phyloP scores from a whole-genome alignment of 1,139 yeast genomes.

The Wickerhamomyces sp. region DNA sequence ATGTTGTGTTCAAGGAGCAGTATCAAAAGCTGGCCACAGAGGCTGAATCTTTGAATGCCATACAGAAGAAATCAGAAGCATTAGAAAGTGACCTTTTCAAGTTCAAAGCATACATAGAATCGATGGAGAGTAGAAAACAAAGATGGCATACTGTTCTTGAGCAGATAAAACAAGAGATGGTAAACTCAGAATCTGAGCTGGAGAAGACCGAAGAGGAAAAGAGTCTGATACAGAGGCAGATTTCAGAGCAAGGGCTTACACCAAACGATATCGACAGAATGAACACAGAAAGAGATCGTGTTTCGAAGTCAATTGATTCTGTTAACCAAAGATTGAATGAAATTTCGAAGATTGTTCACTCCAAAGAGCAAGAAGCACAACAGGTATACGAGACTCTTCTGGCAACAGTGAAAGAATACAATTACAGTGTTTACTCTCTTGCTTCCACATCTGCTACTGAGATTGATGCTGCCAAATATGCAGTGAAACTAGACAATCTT shows the following conservation, averaged over 20 bases:
- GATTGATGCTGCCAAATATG: slow-evolving; percentile 29
- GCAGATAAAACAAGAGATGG: slow-evolving; percentile 52
- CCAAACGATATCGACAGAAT: slow-evolving; percentile 58
- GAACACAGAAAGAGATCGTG: slow-evolving; percentile 54
- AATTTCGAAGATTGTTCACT: slow-evolving; percentile 32
- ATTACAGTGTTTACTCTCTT: slow-evolving; percentile 46
- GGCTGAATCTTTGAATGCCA: slow-evolving; percentile 36
- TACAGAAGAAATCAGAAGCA: slow-evolving; percentile 56
- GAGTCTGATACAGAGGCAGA: slow-evolving; percentile 38
- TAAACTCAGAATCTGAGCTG: slow-evolving; percentile 40
- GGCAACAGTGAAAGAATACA: slow-evolving; percentile 48
- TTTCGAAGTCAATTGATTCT: slow-evolving; percentile 51
- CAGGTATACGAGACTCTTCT: slow-evolving; percentile 47
- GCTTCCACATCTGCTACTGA: slow-evolving; percentile 24
- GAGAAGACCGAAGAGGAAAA: slow-evolving; percentile 41
- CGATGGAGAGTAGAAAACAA: slow-evolving; percentile 56
- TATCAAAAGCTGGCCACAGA: slow-evolving; percentile 29
- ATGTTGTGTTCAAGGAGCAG: slow-evolving; percentile 29
- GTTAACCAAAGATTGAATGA: slow-evolving; percentile 31
- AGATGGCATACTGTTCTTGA: slow-evolving; percentile 60
- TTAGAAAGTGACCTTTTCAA: slow-evolving; percentile 68
- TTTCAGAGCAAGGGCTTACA: slow-evolving; percentile 53
- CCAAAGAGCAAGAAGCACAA: slow-evolving; percentile 44
- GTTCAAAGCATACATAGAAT: slow-evolving; percentile 64
- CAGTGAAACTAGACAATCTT: slow-evolving; percentile 33